These are phyloP conservation scores for Uronychia setigera DNA, from an alignment of 73 alveolate species.

Conservation along the genomic window DNA sequence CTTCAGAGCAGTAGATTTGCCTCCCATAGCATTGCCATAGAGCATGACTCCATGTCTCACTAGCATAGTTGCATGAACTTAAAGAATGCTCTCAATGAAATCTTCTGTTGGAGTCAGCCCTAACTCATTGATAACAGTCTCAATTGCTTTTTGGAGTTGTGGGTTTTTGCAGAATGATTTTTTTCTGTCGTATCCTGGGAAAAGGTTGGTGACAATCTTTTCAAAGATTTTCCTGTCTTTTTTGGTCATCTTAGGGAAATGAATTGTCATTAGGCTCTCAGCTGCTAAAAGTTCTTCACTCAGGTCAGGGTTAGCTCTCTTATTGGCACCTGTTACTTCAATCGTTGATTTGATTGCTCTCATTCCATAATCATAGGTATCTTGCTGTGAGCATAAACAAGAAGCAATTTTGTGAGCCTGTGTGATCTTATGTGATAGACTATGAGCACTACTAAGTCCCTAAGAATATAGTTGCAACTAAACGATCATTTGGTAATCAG, in stretches of 20 bases:
- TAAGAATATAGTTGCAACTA: slow-evolving; percentile 99
- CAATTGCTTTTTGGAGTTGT: slow-evolving; percentile 83
- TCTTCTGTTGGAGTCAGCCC: slow-evolving; percentile 77
- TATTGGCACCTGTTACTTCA: slow-evolving; percentile 94
- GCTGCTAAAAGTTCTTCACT: slow-evolving; percentile 74
- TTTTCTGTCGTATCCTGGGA: slow-evolving; percentile 94
- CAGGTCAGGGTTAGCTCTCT: slow-evolving; percentile 80
- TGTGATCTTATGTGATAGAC: slow-evolving; percentile 97
- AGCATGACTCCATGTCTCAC: slow-evolving; percentile 97
- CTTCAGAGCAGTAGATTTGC: slow-evolving; percentile 92
- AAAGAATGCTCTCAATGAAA: slow-evolving; percentile 85
- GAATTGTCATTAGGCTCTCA: slow-evolving; percentile 73
- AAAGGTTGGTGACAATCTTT: slow-evolving; percentile 96
- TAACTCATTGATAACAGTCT: slow-evolving; percentile 69
- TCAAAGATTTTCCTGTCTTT: slow-evolving; percentile 98
- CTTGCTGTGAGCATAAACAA: slow-evolving; percentile 96
- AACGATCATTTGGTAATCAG: slow-evolving; percentile 99
- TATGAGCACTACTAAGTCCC: slow-evolving; percentile 98
- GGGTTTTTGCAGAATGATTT: slow-evolving; percentile 76
- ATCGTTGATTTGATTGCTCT: slow-evolving; percentile 98
- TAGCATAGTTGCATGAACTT: slow-evolving; percentile 90
- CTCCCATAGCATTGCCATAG: slow-evolving; percentile 96
- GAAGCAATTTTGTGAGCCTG: slow-evolving; percentile 89
- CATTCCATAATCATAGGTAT: slow-evolving; percentile 99
- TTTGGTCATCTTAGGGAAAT: slow-evolving; percentile 91